phyloP scores from a whole-genome alignment of 352 stramenopile genomes.

The Phytophthora pseudosyringae region DNA sequence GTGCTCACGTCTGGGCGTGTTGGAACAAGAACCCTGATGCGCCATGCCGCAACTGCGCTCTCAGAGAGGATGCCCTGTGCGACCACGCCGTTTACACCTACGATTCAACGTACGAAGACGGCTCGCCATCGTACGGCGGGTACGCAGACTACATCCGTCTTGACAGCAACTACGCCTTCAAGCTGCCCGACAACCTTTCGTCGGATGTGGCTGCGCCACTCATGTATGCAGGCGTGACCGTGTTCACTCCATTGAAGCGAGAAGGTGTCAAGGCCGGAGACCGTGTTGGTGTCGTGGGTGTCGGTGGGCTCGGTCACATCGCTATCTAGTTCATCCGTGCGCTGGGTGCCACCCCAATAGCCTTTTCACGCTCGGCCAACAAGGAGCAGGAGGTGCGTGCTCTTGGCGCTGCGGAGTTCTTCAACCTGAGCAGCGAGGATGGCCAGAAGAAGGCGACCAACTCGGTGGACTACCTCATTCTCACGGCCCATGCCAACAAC shows the following conservation, averaged over 20 bases:
- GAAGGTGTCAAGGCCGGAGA: conserved; percentile 46
- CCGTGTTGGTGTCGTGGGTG: conserved; percentile 67
- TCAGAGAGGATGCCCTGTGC: conserved; percentile 64
- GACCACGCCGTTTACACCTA: conserved; percentile 49
- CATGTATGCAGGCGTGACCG: conserved; percentile 81
- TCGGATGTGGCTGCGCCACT: conserved; percentile 50
- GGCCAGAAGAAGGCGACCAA: conserved; percentile 23
- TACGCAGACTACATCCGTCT: conserved; percentile 74
- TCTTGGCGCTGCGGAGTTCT: conserved; percentile 15
- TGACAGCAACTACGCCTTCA: conserved; percentile 52
- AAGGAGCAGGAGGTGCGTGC: conserved; percentile 14
- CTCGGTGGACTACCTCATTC: conserved; percentile 65
- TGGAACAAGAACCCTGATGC: conserved; percentile 42
- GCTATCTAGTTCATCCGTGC: conserved; percentile 23
- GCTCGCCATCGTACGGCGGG: conserved; percentile 46
- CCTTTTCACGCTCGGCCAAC: conserved; percentile 15
- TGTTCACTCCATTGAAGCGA: conserved; percentile 65
- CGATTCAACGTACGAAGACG: conserved; percentile 45
- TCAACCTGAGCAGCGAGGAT: conserved; percentile 39
- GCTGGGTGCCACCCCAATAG: conserved; percentile 4
- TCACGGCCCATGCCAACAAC: conserved; percentile 63
- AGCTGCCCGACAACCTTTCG: conserved; percentile 56
- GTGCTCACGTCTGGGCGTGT: conserved; percentile 68
- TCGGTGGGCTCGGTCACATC: conserved; percentile 78
- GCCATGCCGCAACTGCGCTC: conserved; percentile 58